Base-by-base conservation (phyloP, 441 rosid species). In the Jatropha podagrica region DNA sequence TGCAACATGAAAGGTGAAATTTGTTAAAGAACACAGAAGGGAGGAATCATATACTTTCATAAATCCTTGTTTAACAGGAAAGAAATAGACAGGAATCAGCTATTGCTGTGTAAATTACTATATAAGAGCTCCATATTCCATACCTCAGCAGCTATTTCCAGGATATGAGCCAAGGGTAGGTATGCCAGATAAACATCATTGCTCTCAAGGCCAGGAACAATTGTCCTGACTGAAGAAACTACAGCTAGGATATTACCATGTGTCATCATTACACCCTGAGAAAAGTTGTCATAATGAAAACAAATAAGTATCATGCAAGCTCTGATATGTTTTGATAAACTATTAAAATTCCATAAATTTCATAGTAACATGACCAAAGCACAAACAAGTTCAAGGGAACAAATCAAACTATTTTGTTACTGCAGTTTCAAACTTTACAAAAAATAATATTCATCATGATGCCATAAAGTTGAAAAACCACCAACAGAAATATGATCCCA, bases 181-280 rank as follows among this genome's bases (percentile, higher is more conserved):
- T 88, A 96, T 49, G 98, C 98, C 79, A 94, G 83, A 87, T 96
- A 94, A 72, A 84, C 84, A 78, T 96, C 98, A 76, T 87, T 89
- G 91, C 81, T 82, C 75, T 91, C 97, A 55, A 96, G 92, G 68
- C 71, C 83, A 64, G 99, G 98, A 86, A 96, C 96, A 79, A 96
- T 89, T 51, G 95, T 91, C 99, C 87, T 85, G 65, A 92, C 98
- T 61, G 98, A 92, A 77, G 98, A 91, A 79, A 89, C 97, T 44
- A 91, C 89, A 68, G 99, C 97, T 74, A 96, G 89, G 76, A 94
- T 91, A 86, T 96, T 96, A 71, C 85, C 90, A 81, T 96, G 99
- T 54, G 99, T 91, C 98, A 96, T 96, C 97, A 94, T 94, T 49
- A 96, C 98, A 78, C 99, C 99, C 98, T 96, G 85, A 20, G 82